Conservation (phyloP, 2,329 filamentous ascomycete genomes). For the Waltergamsia citrina region DNA sequence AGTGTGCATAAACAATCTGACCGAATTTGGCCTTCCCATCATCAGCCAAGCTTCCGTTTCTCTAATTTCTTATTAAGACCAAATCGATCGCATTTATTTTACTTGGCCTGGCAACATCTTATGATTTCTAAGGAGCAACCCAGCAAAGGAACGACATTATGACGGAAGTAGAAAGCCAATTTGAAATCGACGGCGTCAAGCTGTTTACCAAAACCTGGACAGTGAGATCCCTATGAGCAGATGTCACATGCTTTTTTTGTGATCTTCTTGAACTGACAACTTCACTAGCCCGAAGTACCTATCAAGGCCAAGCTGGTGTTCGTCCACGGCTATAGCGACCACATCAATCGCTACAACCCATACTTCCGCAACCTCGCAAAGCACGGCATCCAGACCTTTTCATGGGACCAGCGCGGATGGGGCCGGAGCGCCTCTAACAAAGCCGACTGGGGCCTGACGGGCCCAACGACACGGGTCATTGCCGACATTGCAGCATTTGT, state of each 20-base stretch:
- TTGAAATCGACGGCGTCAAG: slow-evolving; percentile 29
- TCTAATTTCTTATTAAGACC: background rate
- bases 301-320: slow-evolving; percentile 67
- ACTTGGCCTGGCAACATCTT: background rate
- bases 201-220: slow-evolving; percentile 51
- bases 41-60: background rate
- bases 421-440: slow-evolving; percentile 58
- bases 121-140: background rate
- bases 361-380: slow-evolving; percentile 64
- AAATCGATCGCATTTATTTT: background rate
- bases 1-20: too few relatives aligned
- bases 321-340: slow-evolving; percentile 86
- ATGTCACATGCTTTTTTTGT: background rate
- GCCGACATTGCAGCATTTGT: slow-evolving; percentile 73
- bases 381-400: slow-evolving; percentile 64
- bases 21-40: too few relatives aligned
- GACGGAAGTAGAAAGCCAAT: slow-evolving; percentile 39
- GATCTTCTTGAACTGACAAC: slow-evolving; percentile 1
- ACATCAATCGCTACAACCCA: slow-evolving; percentile 65
- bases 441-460: slow-evolving; percentile 60
- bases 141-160: slow-evolving; percentile 16
- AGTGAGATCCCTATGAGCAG: slow-evolving; percentile 31
- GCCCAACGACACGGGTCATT: slow-evolving; percentile 63
- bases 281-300: slow-evolving; percentile 39
- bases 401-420: slow-evolving; percentile 86